Conservation (phyloP, 345 rosid genomes). For the Salix arbutifolia region DNA sequence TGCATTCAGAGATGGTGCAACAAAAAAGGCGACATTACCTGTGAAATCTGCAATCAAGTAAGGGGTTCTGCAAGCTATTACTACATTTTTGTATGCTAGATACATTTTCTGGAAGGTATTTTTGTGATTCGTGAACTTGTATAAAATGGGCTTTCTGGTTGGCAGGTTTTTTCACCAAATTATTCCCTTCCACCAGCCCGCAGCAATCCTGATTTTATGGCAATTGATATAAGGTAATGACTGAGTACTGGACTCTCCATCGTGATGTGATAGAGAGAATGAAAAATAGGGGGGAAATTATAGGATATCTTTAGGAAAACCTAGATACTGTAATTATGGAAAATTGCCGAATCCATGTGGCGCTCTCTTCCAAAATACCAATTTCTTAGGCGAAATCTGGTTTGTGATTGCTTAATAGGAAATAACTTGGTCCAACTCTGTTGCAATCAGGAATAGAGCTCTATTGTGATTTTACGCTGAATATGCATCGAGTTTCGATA, state of each 20-base stretch:
- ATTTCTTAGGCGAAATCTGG: no score
- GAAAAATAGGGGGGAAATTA: not conserved
- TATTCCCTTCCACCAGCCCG: constrained; percentile 47
- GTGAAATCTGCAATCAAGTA: constrained; percentile 66
- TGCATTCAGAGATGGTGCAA: constrained; percentile 75
- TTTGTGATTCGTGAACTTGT: not conserved
- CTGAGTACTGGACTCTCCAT: not conserved
- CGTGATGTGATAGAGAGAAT: not conserved
- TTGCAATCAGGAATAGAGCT: not conserved
- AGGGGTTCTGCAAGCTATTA: not conserved
- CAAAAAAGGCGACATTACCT: constrained; percentile 59
- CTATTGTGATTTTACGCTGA: not conserved
- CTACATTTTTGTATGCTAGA: not conserved
- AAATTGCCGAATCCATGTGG: not conserved
- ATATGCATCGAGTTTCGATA: not conserved
- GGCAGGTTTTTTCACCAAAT: constrained; percentile 60
- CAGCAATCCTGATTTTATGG: constrained; percentile 40
- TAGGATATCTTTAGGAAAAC: not conserved
- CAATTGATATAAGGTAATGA: constrained; percentile 56
- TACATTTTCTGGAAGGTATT: not conserved
- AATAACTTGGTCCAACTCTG: no score
- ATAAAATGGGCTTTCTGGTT: not conserved
- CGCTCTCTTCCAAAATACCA: no score
- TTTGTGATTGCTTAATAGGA: no score
- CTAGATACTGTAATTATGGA: not conserved